A percentile compares a stretch with the other conserved stretches of the same genome.
Evolutionary conservation across 73 alveolate genomes (phyloP).

Genomic region (Stentor roeselii): DNA sequence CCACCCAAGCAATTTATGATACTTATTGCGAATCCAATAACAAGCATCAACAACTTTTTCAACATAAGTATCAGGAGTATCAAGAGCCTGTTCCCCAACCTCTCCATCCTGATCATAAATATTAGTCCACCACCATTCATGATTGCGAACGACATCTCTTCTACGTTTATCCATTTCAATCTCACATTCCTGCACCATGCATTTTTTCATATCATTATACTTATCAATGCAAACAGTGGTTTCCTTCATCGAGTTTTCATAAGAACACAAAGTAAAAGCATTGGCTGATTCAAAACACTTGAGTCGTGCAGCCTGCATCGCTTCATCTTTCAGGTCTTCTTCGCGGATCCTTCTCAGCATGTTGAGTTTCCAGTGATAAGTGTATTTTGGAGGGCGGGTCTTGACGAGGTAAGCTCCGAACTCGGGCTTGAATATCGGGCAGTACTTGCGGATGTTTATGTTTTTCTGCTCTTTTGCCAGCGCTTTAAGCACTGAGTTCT

Average conservation of each 20-base stretch:
- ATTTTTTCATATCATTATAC: constrained; percentile 44
- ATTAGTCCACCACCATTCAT: constrained; percentile 69
- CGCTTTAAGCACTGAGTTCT: background rate
- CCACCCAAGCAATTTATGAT: background rate
- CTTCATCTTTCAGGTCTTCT: constrained; percentile 51
- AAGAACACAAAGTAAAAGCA: constrained; percentile 41
- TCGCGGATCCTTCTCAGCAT: constrained; percentile 52
- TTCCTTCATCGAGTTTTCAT: constrained; percentile 43
- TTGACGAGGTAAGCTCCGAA: constrained; percentile 30
- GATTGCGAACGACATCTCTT: constrained; percentile 53
- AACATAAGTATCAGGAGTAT: constrained; percentile 19
- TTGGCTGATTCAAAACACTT: constrained; percentile 49
- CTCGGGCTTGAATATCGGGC: constrained; percentile 26
- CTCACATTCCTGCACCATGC: constrained; percentile 46
- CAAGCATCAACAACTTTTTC: constrained; percentile 7
- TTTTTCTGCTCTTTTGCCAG: background rate
- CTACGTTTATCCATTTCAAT: constrained; percentile 59
- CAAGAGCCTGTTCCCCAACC: constrained; percentile 46
- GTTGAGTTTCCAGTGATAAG: constrained; percentile 38
- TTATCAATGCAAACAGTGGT: constrained; percentile 50
- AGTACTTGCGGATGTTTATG: background rate
- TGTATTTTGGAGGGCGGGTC: constrained; percentile 52
- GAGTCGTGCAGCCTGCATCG: constrained; percentile 43
- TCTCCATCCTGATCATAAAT: constrained; percentile 61
- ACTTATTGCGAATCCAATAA: background rate